Percentiles rank a stretch among this genome's conserved stretches.
phyloP scores from a whole-genome alignment of 495 filamentous ascomycete species.

The Poronia punctata region DNA sequence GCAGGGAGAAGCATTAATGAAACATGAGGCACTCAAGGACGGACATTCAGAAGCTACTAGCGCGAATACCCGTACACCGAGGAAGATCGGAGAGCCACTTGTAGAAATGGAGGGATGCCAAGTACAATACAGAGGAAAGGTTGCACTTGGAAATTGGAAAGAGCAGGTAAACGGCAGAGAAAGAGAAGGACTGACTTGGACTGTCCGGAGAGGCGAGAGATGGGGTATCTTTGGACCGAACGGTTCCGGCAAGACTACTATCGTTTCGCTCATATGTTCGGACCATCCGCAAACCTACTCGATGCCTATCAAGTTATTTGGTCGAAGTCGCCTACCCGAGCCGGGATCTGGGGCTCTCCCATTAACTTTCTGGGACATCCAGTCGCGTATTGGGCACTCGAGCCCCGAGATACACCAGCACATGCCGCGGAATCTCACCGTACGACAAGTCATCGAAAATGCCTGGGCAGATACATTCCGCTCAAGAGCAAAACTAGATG shows the following conservation, averaged over 20 bases:
- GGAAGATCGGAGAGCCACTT: slow-evolving; percentile 49
- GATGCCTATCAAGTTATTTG: slow-evolving; percentile 77
- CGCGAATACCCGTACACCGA: slow-evolving; percentile 1
- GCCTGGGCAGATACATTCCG: slow-evolving; percentile 88
- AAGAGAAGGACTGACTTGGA: slow-evolving; percentile 69
- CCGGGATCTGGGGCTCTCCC: slow-evolving; percentile 56
- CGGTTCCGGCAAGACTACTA: slow-evolving; percentile 84
- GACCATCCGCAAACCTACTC: slow-evolving; percentile 95
- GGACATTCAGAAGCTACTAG: neutral
- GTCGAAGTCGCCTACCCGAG: slow-evolving; percentile 69
- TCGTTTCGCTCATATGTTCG: slow-evolving; percentile 85
- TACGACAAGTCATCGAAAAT: slow-evolving; percentile 69
- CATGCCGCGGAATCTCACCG: slow-evolving; percentile 72
- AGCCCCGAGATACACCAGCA: slow-evolving; percentile 90
- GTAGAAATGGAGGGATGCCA: slow-evolving; percentile 80
- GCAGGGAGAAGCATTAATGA: slow-evolving; percentile 28
- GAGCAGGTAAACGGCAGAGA: slow-evolving; percentile 42
- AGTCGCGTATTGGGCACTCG: slow-evolving; percentile 82
- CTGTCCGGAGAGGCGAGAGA: slow-evolving; percentile 69
- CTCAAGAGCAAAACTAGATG: slow-evolving; percentile 54
- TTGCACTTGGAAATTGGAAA: slow-evolving; percentile 73
- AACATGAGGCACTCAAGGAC: slow-evolving; percentile 12
- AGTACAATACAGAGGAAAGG: slow-evolving; percentile 71
- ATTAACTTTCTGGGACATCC: slow-evolving; percentile 86
- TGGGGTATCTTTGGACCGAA: slow-evolving; percentile 93